Conservation (phyloP, 2,329 filamentous ascomycete genomes). For the Fusarium haematococcum region DNA sequence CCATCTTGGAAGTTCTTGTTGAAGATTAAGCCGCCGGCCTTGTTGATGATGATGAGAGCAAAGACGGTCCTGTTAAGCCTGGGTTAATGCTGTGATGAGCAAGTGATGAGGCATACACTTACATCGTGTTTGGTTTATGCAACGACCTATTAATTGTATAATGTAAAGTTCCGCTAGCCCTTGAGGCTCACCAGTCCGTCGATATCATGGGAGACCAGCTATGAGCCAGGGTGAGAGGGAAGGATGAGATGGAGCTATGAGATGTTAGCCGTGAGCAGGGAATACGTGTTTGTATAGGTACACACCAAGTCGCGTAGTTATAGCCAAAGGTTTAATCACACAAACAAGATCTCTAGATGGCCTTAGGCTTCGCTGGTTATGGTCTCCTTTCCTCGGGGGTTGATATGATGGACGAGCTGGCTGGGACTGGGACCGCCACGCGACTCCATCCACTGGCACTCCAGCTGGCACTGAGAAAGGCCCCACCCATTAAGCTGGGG, state of each 20-base stretch:
- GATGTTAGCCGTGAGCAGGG: not conserved
- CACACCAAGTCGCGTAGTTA: constrained; percentile 6
- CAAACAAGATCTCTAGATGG: not conserved
- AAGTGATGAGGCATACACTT: not conserved
- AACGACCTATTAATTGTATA: constrained; percentile 17
- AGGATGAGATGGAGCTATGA: constrained; percentile 24
- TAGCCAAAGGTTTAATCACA: not conserved
- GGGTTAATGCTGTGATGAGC: not conserved
- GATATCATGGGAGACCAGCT: constrained; percentile 27
- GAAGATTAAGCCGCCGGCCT: constrained; percentile 96
- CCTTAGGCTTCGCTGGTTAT: not conserved
- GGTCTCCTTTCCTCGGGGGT: constrained; percentile 14
- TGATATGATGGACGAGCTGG: constrained; percentile 28
- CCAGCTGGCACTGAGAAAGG: constrained; percentile 1
- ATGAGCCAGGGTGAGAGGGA: constrained; percentile 34
- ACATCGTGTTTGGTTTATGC: constrained; percentile 32
- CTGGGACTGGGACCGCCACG: constrained; percentile 35
- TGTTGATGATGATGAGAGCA: constrained; percentile 97
- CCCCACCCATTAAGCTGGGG: constrained; percentile 41
- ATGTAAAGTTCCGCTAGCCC: constrained; percentile 25
- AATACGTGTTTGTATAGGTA: not conserved
- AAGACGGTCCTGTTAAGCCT: constrained; percentile 81
- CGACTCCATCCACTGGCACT: constrained; percentile 25
- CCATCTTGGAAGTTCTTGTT: constrained; percentile 92
- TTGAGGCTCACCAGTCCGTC: constrained; percentile 39